These are phyloP conservation scores for Hirsutella thompsonii DNA, from an alignment of 2,329 filamentous ascomycete species.

Conservation along the genomic window DNA sequence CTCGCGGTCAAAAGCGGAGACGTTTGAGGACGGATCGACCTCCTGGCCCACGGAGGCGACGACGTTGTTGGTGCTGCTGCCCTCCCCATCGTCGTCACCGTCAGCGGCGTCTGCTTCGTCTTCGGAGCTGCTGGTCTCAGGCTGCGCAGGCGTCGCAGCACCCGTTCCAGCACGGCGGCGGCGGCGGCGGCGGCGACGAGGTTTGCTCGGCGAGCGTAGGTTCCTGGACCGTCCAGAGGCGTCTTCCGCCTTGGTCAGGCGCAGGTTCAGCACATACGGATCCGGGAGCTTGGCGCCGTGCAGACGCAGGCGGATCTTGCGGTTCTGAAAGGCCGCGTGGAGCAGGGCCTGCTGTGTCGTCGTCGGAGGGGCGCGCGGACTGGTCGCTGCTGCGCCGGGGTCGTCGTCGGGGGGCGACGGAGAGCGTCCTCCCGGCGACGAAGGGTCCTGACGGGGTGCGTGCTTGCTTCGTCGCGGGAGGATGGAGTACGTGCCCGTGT, in stretches of 20 bases:
- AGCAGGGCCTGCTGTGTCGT: slow-evolving; percentile 33
- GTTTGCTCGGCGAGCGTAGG: neutral
- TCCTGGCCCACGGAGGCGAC: slow-evolving; percentile 9
- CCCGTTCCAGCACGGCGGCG: neutral
- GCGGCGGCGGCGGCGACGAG: neutral
- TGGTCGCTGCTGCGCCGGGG: too few species aligned
- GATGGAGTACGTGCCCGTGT: slow-evolving; percentile 45
- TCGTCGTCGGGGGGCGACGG: slow-evolving; percentile 9
- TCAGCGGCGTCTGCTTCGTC: slow-evolving; percentile 6
- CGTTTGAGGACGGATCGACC: slow-evolving; percentile 2
- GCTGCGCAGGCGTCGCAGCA: slow-evolving; percentile 4
- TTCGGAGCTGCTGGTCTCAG: slow-evolving; percentile 12
- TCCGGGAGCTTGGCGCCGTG: slow-evolving; percentile 39
- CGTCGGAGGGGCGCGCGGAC: too few species aligned
- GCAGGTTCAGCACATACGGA: slow-evolving; percentile 40
- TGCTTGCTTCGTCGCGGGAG: slow-evolving; percentile 28
- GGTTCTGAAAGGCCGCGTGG: slow-evolving; percentile 33
- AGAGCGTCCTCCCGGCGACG: too few species aligned
- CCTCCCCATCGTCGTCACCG: slow-evolving; percentile 5
- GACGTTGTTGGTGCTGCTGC: neutral
- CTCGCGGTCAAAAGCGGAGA: slow-evolving; percentile 26
- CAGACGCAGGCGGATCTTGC: slow-evolving; percentile 44
- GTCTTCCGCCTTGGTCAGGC: slow-evolving; percentile 34
- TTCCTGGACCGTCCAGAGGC: slow-evolving; percentile 16
- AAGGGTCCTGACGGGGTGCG: slow-evolving; percentile 15